Evolutionary conservation across 176 grass and related monocot genomes (phyloP).

Genomic region (Puya raimondii): DNA sequence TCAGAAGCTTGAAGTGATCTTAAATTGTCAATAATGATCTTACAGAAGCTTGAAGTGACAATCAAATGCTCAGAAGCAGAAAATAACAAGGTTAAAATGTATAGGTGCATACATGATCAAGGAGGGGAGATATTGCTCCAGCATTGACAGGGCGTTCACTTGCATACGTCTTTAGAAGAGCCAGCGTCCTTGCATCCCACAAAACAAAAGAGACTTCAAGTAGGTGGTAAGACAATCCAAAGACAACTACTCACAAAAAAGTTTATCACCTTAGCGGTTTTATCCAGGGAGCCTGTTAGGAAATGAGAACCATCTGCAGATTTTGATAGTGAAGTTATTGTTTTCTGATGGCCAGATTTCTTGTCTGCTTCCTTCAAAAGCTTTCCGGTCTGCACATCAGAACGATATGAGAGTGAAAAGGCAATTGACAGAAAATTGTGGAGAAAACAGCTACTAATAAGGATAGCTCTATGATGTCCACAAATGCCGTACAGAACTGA

Average conservation of each 20-base stretch:
- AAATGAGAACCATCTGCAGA: slow-evolving; percentile 61
- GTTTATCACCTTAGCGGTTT: slow-evolving; percentile 67
- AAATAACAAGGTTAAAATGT: not conserved
- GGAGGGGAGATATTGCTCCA: slow-evolving; percentile 75
- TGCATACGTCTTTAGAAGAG: slow-evolving; percentile 67
- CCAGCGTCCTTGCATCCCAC: slow-evolving; percentile 63
- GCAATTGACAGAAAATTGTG: not conserved
- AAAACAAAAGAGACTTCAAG: not conserved
- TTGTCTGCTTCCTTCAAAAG: slow-evolving; percentile 65
- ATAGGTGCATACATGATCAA: slow-evolving; percentile 54
- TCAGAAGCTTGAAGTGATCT: not conserved
- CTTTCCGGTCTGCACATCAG: slow-evolving; percentile 49
- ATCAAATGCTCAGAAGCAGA: not conserved
- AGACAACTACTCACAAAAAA: not conserved
- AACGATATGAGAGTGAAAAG: slow-evolving; percentile 11
- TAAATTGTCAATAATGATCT: not conserved
- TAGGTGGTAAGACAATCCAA: not conserved
- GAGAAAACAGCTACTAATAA: not conserved
- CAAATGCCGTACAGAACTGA: not conserved
- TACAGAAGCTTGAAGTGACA: not conserved
- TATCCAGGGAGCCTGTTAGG: slow-evolving; percentile 67
- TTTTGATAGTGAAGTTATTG: slow-evolving; percentile 58
- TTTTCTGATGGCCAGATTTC: slow-evolving; percentile 59
- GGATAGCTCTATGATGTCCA: too few relatives aligned
- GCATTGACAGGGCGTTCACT: slow-evolving; percentile 88